Evolutionary conservation across 2,329 filamentous ascomycete genomes (phyloP), one percentile per base, ranked within the genome.

Genomic region (Calycina marina): DNA sequence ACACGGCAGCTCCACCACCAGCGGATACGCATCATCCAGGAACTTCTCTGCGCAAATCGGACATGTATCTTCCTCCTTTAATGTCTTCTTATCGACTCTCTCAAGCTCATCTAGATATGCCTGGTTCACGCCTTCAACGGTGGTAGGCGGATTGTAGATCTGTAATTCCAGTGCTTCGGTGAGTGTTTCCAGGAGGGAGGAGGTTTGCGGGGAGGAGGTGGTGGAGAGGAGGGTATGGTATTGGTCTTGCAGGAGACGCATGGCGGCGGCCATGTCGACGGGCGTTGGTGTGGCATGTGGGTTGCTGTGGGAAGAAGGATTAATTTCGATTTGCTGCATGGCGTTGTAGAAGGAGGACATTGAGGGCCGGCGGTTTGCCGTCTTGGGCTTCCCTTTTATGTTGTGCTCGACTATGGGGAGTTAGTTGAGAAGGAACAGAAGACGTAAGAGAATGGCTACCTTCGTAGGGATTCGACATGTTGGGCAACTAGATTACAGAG

Each of bases 1-100:
- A 49, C 73, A 78, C 25, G 72, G 72, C 46, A 78, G 58, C 57
- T 72, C 63, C 16, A 77, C 73, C 9, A 77, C 71, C 2, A 78
- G 58, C 34, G 65, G 68, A 48, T 70, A 75, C 44, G 59, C 56
- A 46, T 78, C 73, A 44, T 77, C 69, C 28, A 74, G 56, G 46
- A 69, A 75, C 17, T 53, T 55, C 44, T 76, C 67, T 37, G 68
- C 70, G 54, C 72, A 77, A 50, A 77, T 77, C 25, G 72, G 67
- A 41, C 72, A 77, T 31, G 67, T 68, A 27, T 72, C 68, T 2
- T 46, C 31, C 27, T 44, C 37, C 45, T 53, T 54, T 16, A 77
- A 57, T 27, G 41, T 49, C 57, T 62, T 65, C 41, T 62, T 61
- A 22, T 57, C 51, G 31, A 77, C 71, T 10, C 72, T 59, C 38